These are phyloP conservation scores for Barnettozyma sucrosica DNA, from an alignment of 805 yeast species.

Conservation along the genomic window DNA sequence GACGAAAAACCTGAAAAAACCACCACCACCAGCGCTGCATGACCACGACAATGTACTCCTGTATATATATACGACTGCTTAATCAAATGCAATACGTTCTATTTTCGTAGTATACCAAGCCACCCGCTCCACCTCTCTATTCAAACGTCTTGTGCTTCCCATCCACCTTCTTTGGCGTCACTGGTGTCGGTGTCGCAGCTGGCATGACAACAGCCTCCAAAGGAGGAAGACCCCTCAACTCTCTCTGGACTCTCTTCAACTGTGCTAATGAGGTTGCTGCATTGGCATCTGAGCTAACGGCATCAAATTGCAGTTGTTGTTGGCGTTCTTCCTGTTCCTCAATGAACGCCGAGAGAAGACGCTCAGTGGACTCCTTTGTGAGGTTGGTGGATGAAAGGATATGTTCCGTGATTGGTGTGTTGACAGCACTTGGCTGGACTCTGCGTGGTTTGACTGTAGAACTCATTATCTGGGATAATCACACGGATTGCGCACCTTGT, in stretches of 20 bases:
- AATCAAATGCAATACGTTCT: background rate
- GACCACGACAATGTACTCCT: background rate
- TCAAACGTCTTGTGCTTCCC: slow-evolving; percentile 21
- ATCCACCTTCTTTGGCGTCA: slow-evolving; percentile 9
- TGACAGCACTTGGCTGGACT: slow-evolving; percentile 19
- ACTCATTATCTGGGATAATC: background rate
- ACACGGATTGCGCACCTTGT: too few relatives aligned
- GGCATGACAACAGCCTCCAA: slow-evolving; percentile 16
- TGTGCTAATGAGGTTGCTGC: slow-evolving; percentile 41
- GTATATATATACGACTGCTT: background rate
- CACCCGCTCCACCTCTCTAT: background rate
- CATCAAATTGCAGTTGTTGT: slow-evolving; percentile 15
- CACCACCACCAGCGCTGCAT: background rate
- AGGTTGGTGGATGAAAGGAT: slow-evolving; percentile 21
- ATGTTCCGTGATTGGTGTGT: slow-evolving; percentile 23
- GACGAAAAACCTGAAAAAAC: too few relatives aligned
- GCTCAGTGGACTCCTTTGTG: slow-evolving; percentile 39
- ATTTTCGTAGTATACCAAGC: background rate
- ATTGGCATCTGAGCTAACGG: slow-evolving; percentile 5
- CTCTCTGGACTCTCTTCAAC: slow-evolving; percentile 68
- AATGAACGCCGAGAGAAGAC: slow-evolving; percentile 38
- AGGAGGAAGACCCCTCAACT: slow-evolving; percentile 78
- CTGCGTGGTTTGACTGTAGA: slow-evolving; percentile 14
- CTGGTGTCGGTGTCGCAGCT: slow-evolving; percentile 8
- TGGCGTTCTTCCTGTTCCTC: slow-evolving; percentile 23